Evolutionary conservation across 1,284 basidiomycete species (phyloP), one percentile per base, ranked within the genome.

Genomic region (Mycena sp.): DNA sequence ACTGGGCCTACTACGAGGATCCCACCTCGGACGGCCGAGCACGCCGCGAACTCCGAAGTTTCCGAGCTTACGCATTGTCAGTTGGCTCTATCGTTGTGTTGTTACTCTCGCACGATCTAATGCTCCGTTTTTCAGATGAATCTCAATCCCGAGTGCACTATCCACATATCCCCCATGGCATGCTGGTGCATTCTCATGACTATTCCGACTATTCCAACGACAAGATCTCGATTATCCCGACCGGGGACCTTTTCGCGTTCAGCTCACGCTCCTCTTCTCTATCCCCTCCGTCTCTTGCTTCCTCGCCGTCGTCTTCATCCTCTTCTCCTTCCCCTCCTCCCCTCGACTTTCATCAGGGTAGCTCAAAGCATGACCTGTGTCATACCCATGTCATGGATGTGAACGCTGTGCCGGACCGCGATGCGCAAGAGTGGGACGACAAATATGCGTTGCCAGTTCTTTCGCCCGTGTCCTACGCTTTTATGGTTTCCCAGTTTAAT

Each of bases 201-300:
- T 7, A 9, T 35, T 14, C 7, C 30, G 61, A 52, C 35, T 41
- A 46, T 63, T 23, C 26, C 21, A 53, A 44, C 23, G 51, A 63
- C 37, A 12, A 40, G 46, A 26, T 41, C 28, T 38, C n/a, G n/a
- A n/a, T n/a, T n/a, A n/a, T 58, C 55, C 32, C 56, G 55, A 57
- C 50, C 4, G 57, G 43, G 25, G 49, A 30, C 2, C 63, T 64
- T 12, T 56, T 50, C 29, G 28, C 48, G 11, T 57, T 61, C n/a
- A n/a, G n/a, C 25, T 58, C 64, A 37, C 58, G 35, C 41, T 44
- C 35, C 40, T 54, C 54, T 25, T 65, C 51, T n/a, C n/a, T n/a
- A n/a, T n/a, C n/a, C 21, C 50, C 60, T 6, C 19, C 46, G 19
- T 62, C 61, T 30, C 35, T 52, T 28, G 7, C 51, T 29, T 38